Percentiles rank a stretch among this genome's conserved stretches.
Conservation (phyloP, 2,329 filamentous ascomycete genomes). For the Canariomyces notabilis region DNA sequence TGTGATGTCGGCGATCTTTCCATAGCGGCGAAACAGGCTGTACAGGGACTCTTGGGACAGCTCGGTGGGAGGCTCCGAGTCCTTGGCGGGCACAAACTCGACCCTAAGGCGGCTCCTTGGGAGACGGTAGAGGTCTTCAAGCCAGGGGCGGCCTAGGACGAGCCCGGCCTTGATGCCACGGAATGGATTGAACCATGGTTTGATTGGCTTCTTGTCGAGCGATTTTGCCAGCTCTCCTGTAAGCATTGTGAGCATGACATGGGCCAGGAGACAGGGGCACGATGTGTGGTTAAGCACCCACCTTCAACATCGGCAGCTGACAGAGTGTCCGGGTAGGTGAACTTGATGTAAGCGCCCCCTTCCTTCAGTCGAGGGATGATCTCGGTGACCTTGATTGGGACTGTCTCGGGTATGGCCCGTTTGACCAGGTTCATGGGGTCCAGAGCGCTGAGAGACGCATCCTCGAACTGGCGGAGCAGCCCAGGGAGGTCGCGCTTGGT, state of each 20-base stretch:
- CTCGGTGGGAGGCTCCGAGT: conserved; percentile 55
- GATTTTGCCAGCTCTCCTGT: conserved; percentile 52
- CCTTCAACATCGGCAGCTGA: conserved; percentile 41
- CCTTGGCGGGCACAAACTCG: conserved; percentile 76
- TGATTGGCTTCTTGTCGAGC: conserved; percentile 65
- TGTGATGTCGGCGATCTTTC: conserved; percentile 81
- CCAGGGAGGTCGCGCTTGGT: conserved; percentile 46
- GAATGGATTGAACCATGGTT: conserved; percentile 88
- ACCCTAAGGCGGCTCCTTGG: conserved; percentile 72
- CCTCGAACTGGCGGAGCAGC: conserved; percentile 49
- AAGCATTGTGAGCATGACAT: conserved; percentile 1
- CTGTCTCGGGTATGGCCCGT: conserved; percentile 56
- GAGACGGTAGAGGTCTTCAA: conserved; percentile 83
- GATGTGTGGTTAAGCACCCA: conserved; percentile 21
- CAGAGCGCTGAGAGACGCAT: conserved; percentile 43
- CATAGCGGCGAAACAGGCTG: conserved; percentile 81
- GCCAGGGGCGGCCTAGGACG: conserved; percentile 83
- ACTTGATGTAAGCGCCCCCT: conserved; percentile 90
- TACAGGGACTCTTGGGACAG: conserved; percentile 84
- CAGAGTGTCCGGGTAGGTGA: conserved; percentile 47
- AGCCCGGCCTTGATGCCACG: conserved; percentile 63
- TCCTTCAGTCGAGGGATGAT: conserved; percentile 83
- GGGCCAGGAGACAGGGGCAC: background rate
- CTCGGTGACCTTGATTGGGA: conserved; percentile 68
- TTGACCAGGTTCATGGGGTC: conserved; percentile 52